phyloP scores from a whole-genome alignment of 768 basidiomycete species.

The Phylloporus sp. region DNA sequence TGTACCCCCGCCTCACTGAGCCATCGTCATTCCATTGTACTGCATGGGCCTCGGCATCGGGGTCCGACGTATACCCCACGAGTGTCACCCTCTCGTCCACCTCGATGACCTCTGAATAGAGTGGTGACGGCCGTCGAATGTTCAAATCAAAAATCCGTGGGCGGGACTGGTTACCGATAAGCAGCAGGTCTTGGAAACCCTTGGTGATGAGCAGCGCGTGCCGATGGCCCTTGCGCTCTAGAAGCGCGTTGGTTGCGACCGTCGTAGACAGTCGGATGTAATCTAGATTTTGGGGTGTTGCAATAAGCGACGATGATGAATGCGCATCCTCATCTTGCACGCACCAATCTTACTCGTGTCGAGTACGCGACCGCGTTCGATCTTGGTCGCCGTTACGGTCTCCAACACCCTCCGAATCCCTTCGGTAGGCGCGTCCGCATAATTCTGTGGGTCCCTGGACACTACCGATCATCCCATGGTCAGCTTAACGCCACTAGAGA shows the following conservation, averaged over 20 bases:
- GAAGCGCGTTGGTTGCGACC: conserved; percentile 91
- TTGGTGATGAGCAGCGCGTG: conserved; percentile 89
- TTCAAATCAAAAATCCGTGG: conserved; percentile 95
- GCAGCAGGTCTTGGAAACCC: conserved; percentile 87
- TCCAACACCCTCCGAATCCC: conserved; percentile 87
- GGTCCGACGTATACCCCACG: conserved; percentile 90
- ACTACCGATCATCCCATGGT: conserved; percentile 41
- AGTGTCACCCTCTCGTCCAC: conserved; percentile 92
- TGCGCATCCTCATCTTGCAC: neutral
- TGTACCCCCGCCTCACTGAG: conserved; percentile 60
- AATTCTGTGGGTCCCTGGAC: conserved; percentile 85
- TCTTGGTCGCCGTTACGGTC: conserved; percentile 60
- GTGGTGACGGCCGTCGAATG: conserved; percentile 69
- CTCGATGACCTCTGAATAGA: conserved; percentile 66
- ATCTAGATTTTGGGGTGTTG: conserved; percentile 43
- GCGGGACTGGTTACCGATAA: conserved; percentile 93
- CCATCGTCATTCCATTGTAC: conserved; percentile 75
- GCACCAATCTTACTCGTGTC: conserved; percentile 79
- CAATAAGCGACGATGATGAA: neutral
- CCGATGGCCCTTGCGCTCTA: conserved; percentile 91
- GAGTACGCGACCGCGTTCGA: conserved; percentile 63
- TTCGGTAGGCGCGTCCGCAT: conserved; percentile 90
- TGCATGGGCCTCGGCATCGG: conserved; percentile 69
- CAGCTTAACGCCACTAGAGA: neutral
- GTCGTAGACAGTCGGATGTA: conserved; percentile 92